These are phyloP conservation scores for Podospora bellae-mahoneyi DNA, from an alignment of 495 filamentous ascomycete genomes.

Conservation along the genomic window DNA sequence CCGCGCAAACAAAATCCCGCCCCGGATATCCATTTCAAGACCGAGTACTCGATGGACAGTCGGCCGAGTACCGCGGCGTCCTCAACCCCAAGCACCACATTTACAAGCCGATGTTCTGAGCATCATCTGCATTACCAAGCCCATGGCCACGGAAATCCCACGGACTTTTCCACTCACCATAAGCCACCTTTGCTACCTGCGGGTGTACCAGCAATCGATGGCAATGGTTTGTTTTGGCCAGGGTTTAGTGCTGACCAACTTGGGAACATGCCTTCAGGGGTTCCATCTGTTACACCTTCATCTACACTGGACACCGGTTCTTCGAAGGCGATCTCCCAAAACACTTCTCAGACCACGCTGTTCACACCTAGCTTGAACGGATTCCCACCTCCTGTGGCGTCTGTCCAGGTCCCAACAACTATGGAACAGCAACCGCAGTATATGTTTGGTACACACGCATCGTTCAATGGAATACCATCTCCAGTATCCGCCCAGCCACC, in stretches of 20 bases:
- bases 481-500: slow-evolving; percentile 9
- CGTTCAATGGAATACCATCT: slow-evolving; percentile 12
- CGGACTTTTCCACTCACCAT: slow-evolving; percentile 15
- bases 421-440: slow-evolving; percentile 17
- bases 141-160: slow-evolving; percentile 10
- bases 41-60: slow-evolving; percentile 11
- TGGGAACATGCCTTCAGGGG: slow-evolving; percentile 24
- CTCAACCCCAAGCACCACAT: slow-evolving; percentile 15
- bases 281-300: slow-evolving; percentile 25
- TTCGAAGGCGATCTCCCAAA: slow-evolving; percentile 24
- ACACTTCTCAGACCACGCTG: slow-evolving; percentile 32
- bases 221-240: slow-evolving; percentile 26
- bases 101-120: slow-evolving; percentile 13
- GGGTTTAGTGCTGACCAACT: slow-evolving; percentile 15
- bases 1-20: slow-evolving; percentile 19
- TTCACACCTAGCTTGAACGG: slow-evolving; percentile 18
- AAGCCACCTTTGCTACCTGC: slow-evolving; percentile 17
- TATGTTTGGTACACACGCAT: slow-evolving; percentile 20
- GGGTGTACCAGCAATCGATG: slow-evolving; percentile 19
- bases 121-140: slow-evolving; percentile 10
- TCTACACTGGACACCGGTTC: slow-evolving; percentile 23
- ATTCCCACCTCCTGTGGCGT: slow-evolving; percentile 15
- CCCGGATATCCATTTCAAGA: slow-evolving; percentile 19
- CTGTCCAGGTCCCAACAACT: slow-evolving; percentile 10
- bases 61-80: slow-evolving; percentile 26